phyloP scores from a whole-genome alignment of 2,329 filamentous ascomycete genomes.

The Alternaria ethzedia region DNA sequence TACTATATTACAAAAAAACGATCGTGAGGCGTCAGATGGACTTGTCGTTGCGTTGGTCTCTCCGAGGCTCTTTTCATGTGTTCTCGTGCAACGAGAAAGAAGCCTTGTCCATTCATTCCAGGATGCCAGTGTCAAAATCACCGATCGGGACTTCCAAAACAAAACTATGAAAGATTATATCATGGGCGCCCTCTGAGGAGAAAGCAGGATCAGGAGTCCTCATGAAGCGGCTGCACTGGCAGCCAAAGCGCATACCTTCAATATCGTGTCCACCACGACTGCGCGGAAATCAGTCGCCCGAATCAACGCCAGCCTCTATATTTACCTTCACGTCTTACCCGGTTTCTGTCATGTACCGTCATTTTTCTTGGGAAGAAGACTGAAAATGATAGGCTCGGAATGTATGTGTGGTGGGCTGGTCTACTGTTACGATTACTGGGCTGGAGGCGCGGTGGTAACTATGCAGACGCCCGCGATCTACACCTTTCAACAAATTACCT shows the following conservation, averaged over 20 bases:
- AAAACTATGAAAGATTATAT: rapidly evolving
- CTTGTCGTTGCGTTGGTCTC: background rate
- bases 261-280: background rate
- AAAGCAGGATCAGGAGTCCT: background rate
- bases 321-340: background rate
- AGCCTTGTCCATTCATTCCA: background rate
- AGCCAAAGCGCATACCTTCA: background rate
- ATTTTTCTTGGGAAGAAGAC: background rate
- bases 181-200: background rate
- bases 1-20: no score
- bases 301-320: background rate
- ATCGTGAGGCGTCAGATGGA: no score
- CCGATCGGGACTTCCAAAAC: background rate
- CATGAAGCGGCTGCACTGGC: background rate
- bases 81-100: background rate
- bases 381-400: background rate
- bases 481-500: background rate
- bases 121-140: background rate
- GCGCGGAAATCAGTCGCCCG: background rate
- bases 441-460: background rate
- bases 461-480: background rate
- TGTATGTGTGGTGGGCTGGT: background rate
- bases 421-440: background rate
- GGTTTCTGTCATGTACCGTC: background rate
- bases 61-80: rapidly evolving